Evolutionary conservation across 1,139 yeast species (phyloP).

Genomic region (Torulaspora pretoriensis): DNA sequence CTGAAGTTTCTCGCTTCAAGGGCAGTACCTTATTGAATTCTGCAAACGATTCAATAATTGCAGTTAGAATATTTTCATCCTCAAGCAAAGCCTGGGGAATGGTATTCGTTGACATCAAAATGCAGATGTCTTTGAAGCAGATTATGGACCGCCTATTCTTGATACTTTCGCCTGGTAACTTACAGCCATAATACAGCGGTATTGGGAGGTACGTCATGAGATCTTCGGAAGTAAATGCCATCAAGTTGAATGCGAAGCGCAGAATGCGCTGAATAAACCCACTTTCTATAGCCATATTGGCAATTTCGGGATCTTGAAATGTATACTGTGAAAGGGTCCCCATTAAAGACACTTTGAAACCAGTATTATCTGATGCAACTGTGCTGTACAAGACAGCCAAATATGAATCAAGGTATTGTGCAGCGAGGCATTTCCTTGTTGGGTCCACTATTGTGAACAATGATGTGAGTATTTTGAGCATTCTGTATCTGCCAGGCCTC

Average conservation of each 20-base stretch:
- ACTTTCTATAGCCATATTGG: constrained; percentile 62
- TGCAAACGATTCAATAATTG: constrained; percentile 60
- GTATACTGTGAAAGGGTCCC: constrained; percentile 76
- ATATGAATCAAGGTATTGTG: constrained; percentile 79
- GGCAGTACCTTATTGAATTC: constrained; percentile 77
- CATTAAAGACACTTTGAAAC: constrained; percentile 78
- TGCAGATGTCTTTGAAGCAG: constrained; percentile 78
- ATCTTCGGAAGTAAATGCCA: constrained; percentile 63
- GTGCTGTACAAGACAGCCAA: constrained; percentile 64
- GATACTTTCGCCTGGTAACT: constrained; percentile 49
- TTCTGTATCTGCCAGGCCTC: constrained; percentile 55
- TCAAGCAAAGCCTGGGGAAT: constrained; percentile 47
- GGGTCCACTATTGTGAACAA: constrained; percentile 63
- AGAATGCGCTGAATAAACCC: constrained; percentile 42
- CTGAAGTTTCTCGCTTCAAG: constrained; percentile 66
- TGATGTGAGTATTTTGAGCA: constrained; percentile 68
- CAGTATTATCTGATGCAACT: constrained; percentile 68
- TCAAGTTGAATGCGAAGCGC: constrained; percentile 44
- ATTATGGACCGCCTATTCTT: constrained; percentile 83
- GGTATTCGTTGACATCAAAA: constrained; percentile 66
- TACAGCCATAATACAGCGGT: constrained; percentile 47
- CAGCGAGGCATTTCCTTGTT: constrained; percentile 59
- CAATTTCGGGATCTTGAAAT: constrained; percentile 78
- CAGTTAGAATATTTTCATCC: constrained; percentile 36
- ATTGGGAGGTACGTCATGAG: constrained; percentile 58